phyloP scores from a whole-genome alignment of 345 rosid species.

The Ailanthus altissimus region DNA sequence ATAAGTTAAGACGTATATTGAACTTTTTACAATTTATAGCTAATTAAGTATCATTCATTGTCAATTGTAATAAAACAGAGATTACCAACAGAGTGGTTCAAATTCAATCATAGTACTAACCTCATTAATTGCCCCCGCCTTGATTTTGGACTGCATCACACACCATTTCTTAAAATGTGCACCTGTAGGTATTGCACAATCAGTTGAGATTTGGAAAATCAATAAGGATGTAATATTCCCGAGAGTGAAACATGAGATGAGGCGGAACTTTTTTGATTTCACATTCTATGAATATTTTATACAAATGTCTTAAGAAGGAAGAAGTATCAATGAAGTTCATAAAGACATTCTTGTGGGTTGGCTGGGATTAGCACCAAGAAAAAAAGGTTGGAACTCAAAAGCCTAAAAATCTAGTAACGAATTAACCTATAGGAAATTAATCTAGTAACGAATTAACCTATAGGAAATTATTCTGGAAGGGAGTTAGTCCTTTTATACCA shows the following conservation, averaged over 20 bases:
- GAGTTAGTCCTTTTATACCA: neutral
- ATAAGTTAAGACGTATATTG: constrained; percentile 1
- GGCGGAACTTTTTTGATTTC: neutral
- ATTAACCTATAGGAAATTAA: neutral
- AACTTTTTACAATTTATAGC: neutral
- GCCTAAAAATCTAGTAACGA: neutral
- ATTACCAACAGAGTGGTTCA: neutral
- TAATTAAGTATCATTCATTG: neutral
- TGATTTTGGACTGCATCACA: constrained; percentile 94
- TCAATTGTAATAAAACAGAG: neutral
- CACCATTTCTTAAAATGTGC: constrained; percentile 99
- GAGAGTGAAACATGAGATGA: neutral
- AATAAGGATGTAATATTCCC: neutral
- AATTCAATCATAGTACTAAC: constrained; percentile 37
- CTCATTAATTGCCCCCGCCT: constrained; percentile 82
- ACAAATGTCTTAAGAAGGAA: neutral
- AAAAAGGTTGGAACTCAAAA: neutral
- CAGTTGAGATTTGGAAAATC: neutral
- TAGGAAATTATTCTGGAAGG: neutral
- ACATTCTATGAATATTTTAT: neutral
- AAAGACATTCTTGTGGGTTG: too few species aligned
- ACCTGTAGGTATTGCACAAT: constrained; percentile 43
- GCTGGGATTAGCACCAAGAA: too few species aligned
- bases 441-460: neutral
- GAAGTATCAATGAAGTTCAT: too few species aligned